Evolutionary conservation across 2,329 filamentous ascomycete species (phyloP).

Genomic region (Achaetomium macrosporum): DNA sequence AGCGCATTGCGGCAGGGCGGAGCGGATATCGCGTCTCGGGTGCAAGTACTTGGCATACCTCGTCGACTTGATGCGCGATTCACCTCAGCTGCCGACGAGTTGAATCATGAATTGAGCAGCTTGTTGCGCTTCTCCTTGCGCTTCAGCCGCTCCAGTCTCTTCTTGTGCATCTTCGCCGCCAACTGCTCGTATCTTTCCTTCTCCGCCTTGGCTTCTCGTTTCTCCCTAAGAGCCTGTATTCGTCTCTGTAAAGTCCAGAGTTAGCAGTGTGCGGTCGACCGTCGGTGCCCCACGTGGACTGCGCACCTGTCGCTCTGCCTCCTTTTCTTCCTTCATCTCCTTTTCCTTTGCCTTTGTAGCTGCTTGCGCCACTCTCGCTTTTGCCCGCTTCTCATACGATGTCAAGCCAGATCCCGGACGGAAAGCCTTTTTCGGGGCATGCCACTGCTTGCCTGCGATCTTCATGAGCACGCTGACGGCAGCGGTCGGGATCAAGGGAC

Average conservation of each 20-base stretch:
- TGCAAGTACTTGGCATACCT: too few species aligned
- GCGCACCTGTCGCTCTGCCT: conserved; percentile 73
- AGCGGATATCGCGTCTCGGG: too few species aligned
- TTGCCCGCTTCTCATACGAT: conserved; percentile 70
- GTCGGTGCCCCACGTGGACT: background rate
- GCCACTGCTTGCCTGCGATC: conserved; percentile 85
- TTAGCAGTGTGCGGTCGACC: conserved; percentile 8
- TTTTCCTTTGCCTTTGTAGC: conserved; percentile 90
- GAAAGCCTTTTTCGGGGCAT: conserved; percentile 75
- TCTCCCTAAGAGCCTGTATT: conserved; percentile 76
- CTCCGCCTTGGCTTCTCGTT: conserved; percentile 83
- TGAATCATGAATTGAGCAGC: conserved; percentile 59
- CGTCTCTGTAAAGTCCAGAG: conserved; percentile 49
- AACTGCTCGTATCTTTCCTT: conserved; percentile 88
- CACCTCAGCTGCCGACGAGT: background rate
- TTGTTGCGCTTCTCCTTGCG: conserved; percentile 96
- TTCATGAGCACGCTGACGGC: background rate
- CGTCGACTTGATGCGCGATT: too few species aligned
- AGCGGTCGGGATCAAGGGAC: background rate
- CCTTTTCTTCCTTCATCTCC: conserved; percentile 94
- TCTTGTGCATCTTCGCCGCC: conserved; percentile 96
- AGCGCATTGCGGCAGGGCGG: too few species aligned
- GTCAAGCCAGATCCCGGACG: conserved; percentile 72
- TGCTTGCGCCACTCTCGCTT: conserved; percentile 61
- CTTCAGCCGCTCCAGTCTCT: conserved; percentile 88